Base-by-base conservation (phyloP, 164 flowering plant genomes). In the Tinospora cordifolia region DNA sequence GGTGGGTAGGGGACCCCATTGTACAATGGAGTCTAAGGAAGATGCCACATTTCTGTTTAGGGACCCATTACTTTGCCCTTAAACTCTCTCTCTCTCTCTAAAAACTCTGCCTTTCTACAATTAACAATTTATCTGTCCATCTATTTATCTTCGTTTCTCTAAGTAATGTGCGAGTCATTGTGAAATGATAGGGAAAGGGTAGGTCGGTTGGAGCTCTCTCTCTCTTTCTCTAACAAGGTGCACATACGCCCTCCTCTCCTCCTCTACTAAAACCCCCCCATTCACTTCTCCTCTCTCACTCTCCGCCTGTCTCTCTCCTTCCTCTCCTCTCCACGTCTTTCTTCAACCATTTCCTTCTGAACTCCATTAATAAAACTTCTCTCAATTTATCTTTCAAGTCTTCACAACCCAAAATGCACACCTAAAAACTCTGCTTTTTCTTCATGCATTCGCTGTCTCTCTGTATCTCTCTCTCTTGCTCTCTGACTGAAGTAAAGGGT, bases 111-210 rank as follows among this genome's bases (percentile, higher is more conserved):
- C 15, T n/a, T n/a, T n/a, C n/a, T n/a, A n/a, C n/a, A n/a, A n/a
- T n/a, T n/a, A n/a, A n/a, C n/a, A n/a, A n/a, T n/a, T n/a, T n/a
- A n/a, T n/a, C n/a, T n/a, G n/a, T n/a, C n/a, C n/a, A n/a, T n/a
- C n/a, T n/a, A n/a, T n/a, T n/a, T n/a, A n/a, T n/a, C n/a, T n/a
- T n/a, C n/a, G n/a, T n/a, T n/a, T 63, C 66, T 65, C 69, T 62
- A 6, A 5, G 58, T 49, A 40, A 51, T 74, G 79, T 71, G 64
- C 4, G 46, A 1, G 46, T 77, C 82, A 67, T 65, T 75, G 80
- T 24, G 66, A 77, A 75, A 75, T 75, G 69, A 75, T 75, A 67
- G 62, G 49, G 69, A 24, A 51, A 49, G 62, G 67, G 41, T 40
- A 44, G 62, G 69, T 26, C 68, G 63, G 63, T 51, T 15, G 64